Evolutionary conservation across 768 basidiomycete species (phyloP).

Genomic region (Suillus spraguei): DNA sequence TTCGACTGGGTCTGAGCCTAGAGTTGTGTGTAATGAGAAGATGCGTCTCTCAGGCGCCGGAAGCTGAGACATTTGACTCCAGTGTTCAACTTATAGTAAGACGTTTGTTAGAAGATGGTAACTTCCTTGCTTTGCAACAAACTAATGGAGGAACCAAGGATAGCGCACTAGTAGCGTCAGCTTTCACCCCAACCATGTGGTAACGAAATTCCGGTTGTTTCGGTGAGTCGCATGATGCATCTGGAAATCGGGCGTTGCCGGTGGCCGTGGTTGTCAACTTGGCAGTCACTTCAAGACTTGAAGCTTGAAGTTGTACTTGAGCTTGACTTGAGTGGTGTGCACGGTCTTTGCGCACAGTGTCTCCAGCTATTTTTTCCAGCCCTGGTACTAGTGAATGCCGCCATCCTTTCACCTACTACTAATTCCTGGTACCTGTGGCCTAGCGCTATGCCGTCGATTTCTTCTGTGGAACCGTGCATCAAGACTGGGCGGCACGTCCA

Average conservation of each 20-base stretch:
- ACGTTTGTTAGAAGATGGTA: neutral
- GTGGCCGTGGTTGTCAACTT: too few relatives aligned
- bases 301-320: too few relatives aligned
- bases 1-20: constrained; percentile 17
- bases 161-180: neutral
- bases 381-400: too few relatives aligned
- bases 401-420: too few relatives aligned
- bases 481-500: too few relatives aligned
- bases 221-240: constrained; percentile 6
- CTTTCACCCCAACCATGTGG: neutral
- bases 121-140: neutral
- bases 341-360: too few relatives aligned
- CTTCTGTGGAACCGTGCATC: too few relatives aligned
- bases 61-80: neutral
- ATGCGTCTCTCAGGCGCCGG: constrained; percentile 22
- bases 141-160: neutral
- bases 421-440: too few relatives aligned
- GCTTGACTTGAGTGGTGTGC: too few relatives aligned
- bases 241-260: neutral
- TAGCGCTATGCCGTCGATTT: too few relatives aligned
- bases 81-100: neutral
- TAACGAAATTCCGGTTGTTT: neutral
- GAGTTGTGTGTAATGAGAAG: constrained; percentile 18
- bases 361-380: too few relatives aligned
- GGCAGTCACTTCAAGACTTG: too few relatives aligned